Conservation (phyloP, 192 early-diverging fungal species). For the Spinellus fusiger region DNA sequence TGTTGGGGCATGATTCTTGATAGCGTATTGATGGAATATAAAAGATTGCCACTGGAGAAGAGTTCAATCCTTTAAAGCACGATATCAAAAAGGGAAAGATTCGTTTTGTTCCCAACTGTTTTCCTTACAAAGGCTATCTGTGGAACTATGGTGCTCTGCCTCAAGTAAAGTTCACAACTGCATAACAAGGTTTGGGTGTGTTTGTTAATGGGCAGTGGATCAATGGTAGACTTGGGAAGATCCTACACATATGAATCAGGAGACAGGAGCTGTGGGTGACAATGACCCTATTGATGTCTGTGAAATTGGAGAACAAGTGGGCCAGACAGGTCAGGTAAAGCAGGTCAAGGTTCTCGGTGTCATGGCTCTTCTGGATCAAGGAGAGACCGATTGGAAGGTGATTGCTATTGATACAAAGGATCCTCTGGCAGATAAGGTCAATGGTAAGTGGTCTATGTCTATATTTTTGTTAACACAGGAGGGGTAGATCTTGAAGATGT, state of each 20-base stretch:
- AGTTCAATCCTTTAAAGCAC: slow-evolving; percentile 98
- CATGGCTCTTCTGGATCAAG: slow-evolving; percentile 97
- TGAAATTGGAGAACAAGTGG: slow-evolving; percentile 95
- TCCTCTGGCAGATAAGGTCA: slow-evolving; percentile 91
- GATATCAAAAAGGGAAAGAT: slow-evolving; percentile 98
- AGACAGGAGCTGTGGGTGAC: slow-evolving; percentile 93
- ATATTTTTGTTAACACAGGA: not conserved
- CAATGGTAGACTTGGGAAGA: slow-evolving; percentile 91
- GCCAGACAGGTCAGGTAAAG: slow-evolving; percentile 90
- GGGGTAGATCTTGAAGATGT: slow-evolving; percentile 90
- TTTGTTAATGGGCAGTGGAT: not conserved
- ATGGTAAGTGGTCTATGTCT: slow-evolving; percentile 40
- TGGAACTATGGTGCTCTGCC: slow-evolving; percentile 99
- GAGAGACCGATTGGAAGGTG: slow-evolving; percentile 99
- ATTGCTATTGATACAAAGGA: slow-evolving; percentile 96
- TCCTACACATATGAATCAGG: slow-evolving; percentile 76
- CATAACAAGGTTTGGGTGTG: not conserved
- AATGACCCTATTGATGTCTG: slow-evolving; percentile 97
- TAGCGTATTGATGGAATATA: no score
- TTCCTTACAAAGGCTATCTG: slow-evolving; percentile 99
- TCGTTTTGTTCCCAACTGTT: slow-evolving; percentile 95
- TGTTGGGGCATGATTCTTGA: not conserved
- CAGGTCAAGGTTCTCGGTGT: slow-evolving; percentile 98
- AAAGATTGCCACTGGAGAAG: slow-evolving; percentile 90
- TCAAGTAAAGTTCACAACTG: slow-evolving; percentile 45